Conservation (phyloP, 2,329 filamentous ascomycete species). For the Nigrospora oryzae region DNA sequence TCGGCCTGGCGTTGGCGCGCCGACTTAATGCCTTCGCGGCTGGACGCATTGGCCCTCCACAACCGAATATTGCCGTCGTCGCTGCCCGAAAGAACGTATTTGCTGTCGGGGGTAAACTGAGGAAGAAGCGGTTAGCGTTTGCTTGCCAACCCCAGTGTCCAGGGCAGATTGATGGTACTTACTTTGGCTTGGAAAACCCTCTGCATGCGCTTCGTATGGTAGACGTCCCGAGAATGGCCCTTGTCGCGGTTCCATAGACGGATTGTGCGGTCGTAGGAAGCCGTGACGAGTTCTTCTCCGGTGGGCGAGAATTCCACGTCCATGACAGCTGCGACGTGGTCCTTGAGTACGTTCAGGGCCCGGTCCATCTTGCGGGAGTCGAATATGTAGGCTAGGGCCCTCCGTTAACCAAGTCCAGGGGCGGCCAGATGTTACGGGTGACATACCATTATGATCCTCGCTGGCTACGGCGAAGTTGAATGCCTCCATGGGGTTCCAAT, state of each 20-base stretch:
- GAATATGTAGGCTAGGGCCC: conserved; percentile 56
- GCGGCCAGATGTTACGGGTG: no score
- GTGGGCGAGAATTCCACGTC: conserved; percentile 94
- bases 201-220: conserved; percentile 98
- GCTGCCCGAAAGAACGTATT: conserved; percentile 82
- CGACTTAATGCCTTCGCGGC: conserved; percentile 77
- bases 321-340: conserved; percentile 67
- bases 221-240: conserved; percentile 85
- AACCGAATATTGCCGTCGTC: conserved; percentile 78
- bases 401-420: no score
- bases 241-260: conserved; percentile 74
- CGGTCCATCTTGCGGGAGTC: conserved; percentile 88
- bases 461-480: conserved; percentile 92
- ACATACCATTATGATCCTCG: conserved; percentile 78
- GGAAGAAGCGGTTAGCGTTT: conserved; percentile 22
- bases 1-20: conserved; percentile 77
- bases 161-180: background rate
- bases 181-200: conserved; percentile 43
- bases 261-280: conserved; percentile 79
- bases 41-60: conserved; percentile 82
- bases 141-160: background rate
- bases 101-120: conserved; percentile 79
- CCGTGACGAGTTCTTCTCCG: conserved; percentile 85
- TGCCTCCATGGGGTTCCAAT: conserved; percentile 95
- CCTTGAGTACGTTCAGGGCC: conserved; percentile 73